Percentiles rank a stretch among this genome's conserved stretches.
Conservation (phyloP, 768 basidiomycete species). For the Russula emetica region DNA sequence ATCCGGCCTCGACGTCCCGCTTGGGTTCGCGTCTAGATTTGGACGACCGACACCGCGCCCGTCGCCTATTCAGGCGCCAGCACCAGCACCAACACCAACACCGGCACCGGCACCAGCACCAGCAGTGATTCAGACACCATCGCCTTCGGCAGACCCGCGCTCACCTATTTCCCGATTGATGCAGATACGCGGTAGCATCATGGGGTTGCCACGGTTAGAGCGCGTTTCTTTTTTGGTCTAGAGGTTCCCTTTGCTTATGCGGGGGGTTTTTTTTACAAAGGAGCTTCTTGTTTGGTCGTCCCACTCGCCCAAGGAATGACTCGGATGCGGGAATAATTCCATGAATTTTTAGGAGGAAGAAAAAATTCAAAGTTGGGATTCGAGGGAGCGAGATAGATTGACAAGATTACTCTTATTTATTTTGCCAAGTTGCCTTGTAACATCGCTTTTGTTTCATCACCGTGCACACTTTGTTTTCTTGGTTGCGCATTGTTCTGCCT, state of each 20-base stretch:
- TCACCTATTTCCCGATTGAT: slow-evolving; percentile 3
- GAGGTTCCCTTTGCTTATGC: not conserved
- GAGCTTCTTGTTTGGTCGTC: slow-evolving; percentile 5
- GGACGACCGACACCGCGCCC: not conserved
- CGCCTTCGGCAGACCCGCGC: slow-evolving; percentile 14
- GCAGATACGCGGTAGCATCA: slow-evolving; percentile 7
- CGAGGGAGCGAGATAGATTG: no score
- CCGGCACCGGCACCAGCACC: no score
- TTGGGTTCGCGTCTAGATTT: not conserved
- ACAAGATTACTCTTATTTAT: no score
- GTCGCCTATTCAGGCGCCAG: slow-evolving; percentile 4
- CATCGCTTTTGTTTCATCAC: no score
- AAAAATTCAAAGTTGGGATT: no score
- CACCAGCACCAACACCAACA: no score
- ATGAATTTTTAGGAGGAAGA: not conserved
- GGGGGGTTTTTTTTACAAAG: not conserved
- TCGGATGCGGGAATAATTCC: not conserved
- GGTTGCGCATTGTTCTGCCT: no score
- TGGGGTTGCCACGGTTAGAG: slow-evolving; percentile 7
- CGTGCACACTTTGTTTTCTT: no score
- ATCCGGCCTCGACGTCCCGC: not conserved
- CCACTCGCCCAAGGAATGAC: not conserved
- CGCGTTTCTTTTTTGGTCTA: not conserved
- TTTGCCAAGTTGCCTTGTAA: no score
- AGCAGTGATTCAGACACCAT: not conserved